Base-by-base conservation (phyloP, 202 grass and related monocot species). In the Miscanthus sacchariflorus region DNA sequence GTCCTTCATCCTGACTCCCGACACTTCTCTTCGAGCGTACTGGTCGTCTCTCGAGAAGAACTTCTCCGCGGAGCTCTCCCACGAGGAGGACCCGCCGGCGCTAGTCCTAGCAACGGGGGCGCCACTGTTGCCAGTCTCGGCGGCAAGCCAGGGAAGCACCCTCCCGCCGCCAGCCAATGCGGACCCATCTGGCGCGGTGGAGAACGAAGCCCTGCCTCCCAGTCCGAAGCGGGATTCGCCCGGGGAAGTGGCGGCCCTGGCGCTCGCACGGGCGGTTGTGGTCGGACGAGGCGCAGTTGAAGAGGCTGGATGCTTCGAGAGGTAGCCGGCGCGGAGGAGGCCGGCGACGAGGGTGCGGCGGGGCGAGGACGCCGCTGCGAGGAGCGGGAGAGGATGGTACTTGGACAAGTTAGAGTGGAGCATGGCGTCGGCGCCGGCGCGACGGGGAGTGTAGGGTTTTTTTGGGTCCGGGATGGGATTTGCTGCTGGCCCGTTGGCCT, bases 61-160 rank as follows among this genome's bases (percentile, higher is more conserved):
- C 18, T 87, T 96, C 25, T 95, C 94, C 1, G 91, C 94, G 2
- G 94, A 94, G 19, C 17, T 83, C 67, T 96, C 94, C 96, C 97
- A 99, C 11, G 94, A 95, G 28, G 94, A 93, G 75, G 91, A 95
- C 35, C 91, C 85, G 13, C 78, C 86, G 67, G 80, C 79, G 30
- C 82, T 90, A 36, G 78, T 73, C 73, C 84, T 86, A 23, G 28
- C 54, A 14, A 49, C 15, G 17, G 85, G 74, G 61, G 21, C 49
- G 15, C 77, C 28, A 2, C 28, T 67, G 30, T 77, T 77, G 24
- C 46, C 79, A 61, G 74, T 11, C 12, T 70, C 64, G 8, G 72
- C 58, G 7, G 81, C 70, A 81, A 91, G 81, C 92, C 94, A 93
- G 49, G 94, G 91, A 40, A 99, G 88, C 13, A 58, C 21, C 71